Conservation (phyloP, 176 grass and related monocot genomes). For the Eragrostis curvula region DNA sequence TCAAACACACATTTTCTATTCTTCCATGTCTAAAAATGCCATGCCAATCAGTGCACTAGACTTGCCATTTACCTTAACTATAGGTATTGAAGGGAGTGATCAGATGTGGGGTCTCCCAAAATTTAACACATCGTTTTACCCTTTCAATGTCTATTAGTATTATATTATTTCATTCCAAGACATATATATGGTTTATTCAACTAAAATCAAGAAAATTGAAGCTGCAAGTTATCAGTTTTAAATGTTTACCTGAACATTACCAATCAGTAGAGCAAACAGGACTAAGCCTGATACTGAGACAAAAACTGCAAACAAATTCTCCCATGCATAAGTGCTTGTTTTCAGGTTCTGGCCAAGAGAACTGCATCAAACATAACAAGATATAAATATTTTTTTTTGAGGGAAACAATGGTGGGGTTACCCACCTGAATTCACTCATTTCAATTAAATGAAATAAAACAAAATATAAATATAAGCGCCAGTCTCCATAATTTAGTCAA, state of each 20-base stretch:
- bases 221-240: not conserved
- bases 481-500: not conserved
- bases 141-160: not conserved
- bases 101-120: not conserved
- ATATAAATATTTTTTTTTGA: slow-evolving; percentile 16
- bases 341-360: slow-evolving; percentile 85
- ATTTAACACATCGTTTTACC: not conserved
- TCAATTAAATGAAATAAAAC: too few relatives aligned
- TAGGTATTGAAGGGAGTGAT: not conserved
- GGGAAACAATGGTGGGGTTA: too few relatives aligned
- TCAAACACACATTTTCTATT: not conserved
- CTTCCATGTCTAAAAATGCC: not conserved
- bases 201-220: slow-evolving; percentile 20
- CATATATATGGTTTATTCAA: slow-evolving; percentile 4
- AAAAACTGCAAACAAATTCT: slow-evolving; percentile 84
- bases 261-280: slow-evolving; percentile 90
- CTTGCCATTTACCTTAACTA: not conserved
- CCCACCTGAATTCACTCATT: too few relatives aligned
- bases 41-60: not conserved
- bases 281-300: slow-evolving; percentile 85
- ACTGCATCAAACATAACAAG: slow-evolving; percentile 57
- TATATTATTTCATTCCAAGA: not conserved
- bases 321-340: slow-evolving; percentile 80
- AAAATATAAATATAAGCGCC: slow-evolving; percentile 20
- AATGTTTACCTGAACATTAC: slow-evolving; percentile 88